Evolutionary conservation across 1,284 basidiomycete species (phyloP).

Genomic region (Earliella scabrosa): DNA sequence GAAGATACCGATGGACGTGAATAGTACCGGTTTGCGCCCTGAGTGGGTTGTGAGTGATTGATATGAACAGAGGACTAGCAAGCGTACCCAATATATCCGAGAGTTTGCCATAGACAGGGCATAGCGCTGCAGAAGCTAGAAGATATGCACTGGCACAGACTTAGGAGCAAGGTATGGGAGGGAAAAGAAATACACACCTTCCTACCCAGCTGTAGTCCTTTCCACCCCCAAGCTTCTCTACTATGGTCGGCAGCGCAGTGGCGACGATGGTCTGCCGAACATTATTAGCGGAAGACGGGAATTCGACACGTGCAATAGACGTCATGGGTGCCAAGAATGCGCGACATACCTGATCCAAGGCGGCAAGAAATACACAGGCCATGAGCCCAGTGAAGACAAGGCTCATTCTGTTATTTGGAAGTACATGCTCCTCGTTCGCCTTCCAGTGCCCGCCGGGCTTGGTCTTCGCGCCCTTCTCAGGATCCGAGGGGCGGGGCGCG

Average conservation of each 20-base stretch:
- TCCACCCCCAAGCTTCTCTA: conserved; percentile 69
- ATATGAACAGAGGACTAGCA: not conserved
- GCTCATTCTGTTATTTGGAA: conserved; percentile 44
- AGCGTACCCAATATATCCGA: conserved; percentile 59
- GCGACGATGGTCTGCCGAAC: conserved; percentile 69
- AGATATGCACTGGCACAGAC: conserved; percentile 63
- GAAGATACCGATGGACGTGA: conserved; percentile 69
- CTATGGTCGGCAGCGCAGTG: conserved; percentile 83
- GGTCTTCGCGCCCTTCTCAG: conserved; percentile 13
- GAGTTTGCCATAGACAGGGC: conserved; percentile 78
- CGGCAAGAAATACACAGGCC: conserved; percentile 47
- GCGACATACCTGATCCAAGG: conserved; percentile 41
- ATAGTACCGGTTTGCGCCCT: conserved; percentile 80
- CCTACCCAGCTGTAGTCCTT: conserved; percentile 78
- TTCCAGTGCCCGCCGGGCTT: conserved; percentile 41
- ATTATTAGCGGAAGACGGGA: not conserved
- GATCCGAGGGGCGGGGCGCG: not conserved
- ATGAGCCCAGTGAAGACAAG: conserved; percentile 47
- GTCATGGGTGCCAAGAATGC: not conserved
- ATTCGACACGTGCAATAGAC: not conserved
- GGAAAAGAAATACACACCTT: conserved; percentile 58
- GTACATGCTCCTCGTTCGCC: conserved; percentile 41
- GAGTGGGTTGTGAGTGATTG: not conserved
- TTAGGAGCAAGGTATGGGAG: not conserved
- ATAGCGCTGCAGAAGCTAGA: conserved; percentile 68